A percentile compares a stretch with the other conserved stretches of the same genome.
These are phyloP conservation scores for Pichia sp. DNA, from an alignment of 1,139 yeast genomes.

Conservation along the genomic window DNA sequence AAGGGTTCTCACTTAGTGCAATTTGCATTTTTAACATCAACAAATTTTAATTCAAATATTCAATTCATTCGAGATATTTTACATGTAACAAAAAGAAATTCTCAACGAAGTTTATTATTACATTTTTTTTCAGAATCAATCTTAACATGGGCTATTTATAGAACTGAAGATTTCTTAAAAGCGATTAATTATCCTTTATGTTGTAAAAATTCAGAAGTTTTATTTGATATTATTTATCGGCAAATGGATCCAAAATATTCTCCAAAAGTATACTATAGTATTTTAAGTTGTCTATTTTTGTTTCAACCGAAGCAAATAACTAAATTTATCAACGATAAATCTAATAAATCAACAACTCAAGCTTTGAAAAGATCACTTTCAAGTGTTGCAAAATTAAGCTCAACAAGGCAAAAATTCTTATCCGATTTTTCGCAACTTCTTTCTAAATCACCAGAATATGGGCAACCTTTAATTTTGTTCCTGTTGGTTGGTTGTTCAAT, in stretches of 20 bases:
- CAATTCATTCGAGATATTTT: slow-evolving; percentile 37
- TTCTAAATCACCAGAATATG: slow-evolving; percentile 22
- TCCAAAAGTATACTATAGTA: slow-evolving; percentile 19
- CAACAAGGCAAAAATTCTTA: slow-evolving; percentile 24
- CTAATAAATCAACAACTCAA: slow-evolving; percentile 19
- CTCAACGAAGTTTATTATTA: slow-evolving; percentile 51
- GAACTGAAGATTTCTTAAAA: slow-evolving; percentile 41
- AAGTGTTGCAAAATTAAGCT: slow-evolving; percentile 12
- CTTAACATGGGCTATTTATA: slow-evolving; percentile 50
- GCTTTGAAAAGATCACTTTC: slow-evolving; percentile 24
- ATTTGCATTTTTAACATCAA: slow-evolving; percentile 40
- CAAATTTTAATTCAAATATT: slow-evolving; percentile 35
- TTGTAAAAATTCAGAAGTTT: slow-evolving; percentile 17
- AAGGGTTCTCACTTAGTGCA: slow-evolving; percentile 49
- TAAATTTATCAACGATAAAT: slow-evolving; percentile 20
- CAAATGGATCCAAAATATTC: slow-evolving; percentile 22
- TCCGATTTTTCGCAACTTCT: slow-evolving; percentile 21
- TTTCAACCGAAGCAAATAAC: slow-evolving; percentile 23
- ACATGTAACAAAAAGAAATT: slow-evolving; percentile 39
- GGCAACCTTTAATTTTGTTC: slow-evolving; percentile 29
- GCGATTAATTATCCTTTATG: slow-evolving; percentile 15
- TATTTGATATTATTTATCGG: slow-evolving; percentile 25
- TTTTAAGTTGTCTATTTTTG: slow-evolving; percentile 22
- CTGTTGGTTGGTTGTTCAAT: slow-evolving; percentile 32
- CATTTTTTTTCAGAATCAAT: slow-evolving; percentile 46